A percentile compares a stretch with the other conserved stretches of the same genome.
Conservation (phyloP, 768 basidiomycete genomes). For the Dendrothele bispora region DNA sequence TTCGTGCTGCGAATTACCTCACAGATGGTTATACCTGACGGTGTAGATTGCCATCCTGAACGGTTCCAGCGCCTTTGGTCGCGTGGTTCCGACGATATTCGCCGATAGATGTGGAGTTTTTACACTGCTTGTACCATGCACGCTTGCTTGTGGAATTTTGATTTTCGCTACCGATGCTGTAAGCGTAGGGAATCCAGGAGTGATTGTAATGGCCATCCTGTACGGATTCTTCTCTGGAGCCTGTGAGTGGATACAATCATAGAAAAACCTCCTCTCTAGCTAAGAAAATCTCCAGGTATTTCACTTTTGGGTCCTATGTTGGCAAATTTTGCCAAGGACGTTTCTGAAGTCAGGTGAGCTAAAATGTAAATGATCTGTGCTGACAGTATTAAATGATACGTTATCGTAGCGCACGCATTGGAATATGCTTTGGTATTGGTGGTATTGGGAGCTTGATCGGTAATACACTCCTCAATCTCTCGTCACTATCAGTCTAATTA, state of each 20-base stretch:
- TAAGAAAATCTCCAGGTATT: too few relatives aligned
- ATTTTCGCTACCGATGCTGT: slow-evolving; percentile 43
- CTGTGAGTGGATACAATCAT: too few relatives aligned
- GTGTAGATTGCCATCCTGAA: slow-evolving; percentile 53
- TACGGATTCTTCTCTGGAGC: slow-evolving; percentile 51
- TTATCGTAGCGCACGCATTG: neutral
- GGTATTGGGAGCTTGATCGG: neutral
- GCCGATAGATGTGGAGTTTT: slow-evolving; percentile 42
- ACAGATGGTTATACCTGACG: neutral
- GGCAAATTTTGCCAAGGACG: too few relatives aligned
- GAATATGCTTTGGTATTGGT: neutral
- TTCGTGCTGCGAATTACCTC: neutral
- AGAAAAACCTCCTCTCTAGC: too few relatives aligned
- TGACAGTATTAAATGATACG: neutral
- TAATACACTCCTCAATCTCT: neutral
- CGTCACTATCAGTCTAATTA: neutral
- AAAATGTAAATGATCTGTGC: neutral
- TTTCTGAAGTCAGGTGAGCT: too few relatives aligned
- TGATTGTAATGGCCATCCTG: slow-evolving; percentile 38
- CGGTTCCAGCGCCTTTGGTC: slow-evolving; percentile 49
- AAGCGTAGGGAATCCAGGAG: slow-evolving; percentile 22
- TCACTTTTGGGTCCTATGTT: too few relatives aligned
- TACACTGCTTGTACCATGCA: slow-evolving; percentile 38
- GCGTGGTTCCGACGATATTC: slow-evolving; percentile 45
- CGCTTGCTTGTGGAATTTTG: slow-evolving; percentile 31